phyloP scores from a whole-genome alignment of 768 basidiomycete species.

The Bullera alba region DNA sequence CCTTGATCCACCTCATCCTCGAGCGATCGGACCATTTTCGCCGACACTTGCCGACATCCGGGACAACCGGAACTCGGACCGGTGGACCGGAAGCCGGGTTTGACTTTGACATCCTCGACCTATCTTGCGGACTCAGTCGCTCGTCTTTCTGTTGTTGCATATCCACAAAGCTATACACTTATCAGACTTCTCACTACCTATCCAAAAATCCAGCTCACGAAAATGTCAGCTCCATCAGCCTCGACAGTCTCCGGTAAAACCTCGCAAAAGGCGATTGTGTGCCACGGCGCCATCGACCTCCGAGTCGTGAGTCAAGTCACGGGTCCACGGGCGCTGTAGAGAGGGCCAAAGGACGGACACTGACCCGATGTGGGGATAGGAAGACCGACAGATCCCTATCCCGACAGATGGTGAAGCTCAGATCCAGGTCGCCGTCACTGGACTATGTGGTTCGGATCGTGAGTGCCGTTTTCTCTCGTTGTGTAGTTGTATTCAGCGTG shows the following conservation, averaged over 20 bases:
- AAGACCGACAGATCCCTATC: conserved; percentile 64
- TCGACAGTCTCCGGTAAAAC: conserved; percentile 16
- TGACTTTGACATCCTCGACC: too few species aligned
- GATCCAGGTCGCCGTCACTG: conserved; percentile 72
- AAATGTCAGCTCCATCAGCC: too few species aligned
- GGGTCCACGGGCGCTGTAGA: neutral
- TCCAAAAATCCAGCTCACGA: too few species aligned
- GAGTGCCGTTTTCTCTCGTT: conserved; percentile 44
- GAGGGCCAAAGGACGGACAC: neutral
- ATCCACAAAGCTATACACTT: too few species aligned
- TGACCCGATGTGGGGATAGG: conserved; percentile 23
- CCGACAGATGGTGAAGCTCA: conserved; percentile 70
- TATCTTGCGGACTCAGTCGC: too few species aligned
- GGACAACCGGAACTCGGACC: too few species aligned
- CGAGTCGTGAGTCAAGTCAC: conserved; percentile 52
- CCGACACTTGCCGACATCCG: too few species aligned
- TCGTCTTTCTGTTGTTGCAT: too few species aligned
- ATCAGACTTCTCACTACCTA: too few species aligned
- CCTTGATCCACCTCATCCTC: too few species aligned
- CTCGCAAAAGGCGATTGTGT: conserved; percentile 65
- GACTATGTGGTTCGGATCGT: conserved; percentile 68
- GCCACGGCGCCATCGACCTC: conserved; percentile 76
- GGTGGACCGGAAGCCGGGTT: too few species aligned
- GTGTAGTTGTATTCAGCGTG: neutral
- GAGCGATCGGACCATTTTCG: too few species aligned